Base-by-base conservation (phyloP, 768 basidiomycete species). In the Amanita subjunquillea region DNA sequence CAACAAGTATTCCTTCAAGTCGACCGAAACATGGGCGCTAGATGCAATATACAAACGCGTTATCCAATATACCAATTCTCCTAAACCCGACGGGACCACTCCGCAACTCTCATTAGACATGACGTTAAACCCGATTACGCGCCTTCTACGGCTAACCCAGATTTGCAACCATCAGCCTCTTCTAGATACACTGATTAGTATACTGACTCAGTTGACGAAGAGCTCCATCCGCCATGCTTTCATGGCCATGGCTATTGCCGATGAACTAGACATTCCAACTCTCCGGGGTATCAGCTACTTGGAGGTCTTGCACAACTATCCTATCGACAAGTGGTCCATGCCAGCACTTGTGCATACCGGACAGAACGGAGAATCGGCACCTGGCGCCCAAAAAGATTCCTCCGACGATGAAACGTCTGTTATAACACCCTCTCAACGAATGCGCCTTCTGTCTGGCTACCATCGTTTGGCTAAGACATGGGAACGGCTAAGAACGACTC, bases 1-100 rank as follows among this genome's bases (percentile, higher is more conserved):
- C 25, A 80, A 80, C 69, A 88, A 87, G 67, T 88, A 88, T 59
- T 74, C 78, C 22, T 87, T 87, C 76, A 84, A 79, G 63, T 77
- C 80, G 7, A 63, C 84, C 30, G 87, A 88, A 62, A 80, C 78
- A 1, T 88, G 86, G 86, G 77, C 83, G 1, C 71, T 88, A 17
- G 82, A 85, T 55, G 80, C 75, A n/a, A 81, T 88, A 44, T 80
- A 83, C 55, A 78, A 81, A 79, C 79, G 55, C 75, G 72, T 48
- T 78, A 77, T 58, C 73, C 75, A 25, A 72, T 29, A 43, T 9
- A 34, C 15, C 42, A 22, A 30, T 41, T 13, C 30, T 22, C 22
- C 40, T n/a, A 30, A 3, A n/a, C 13, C 50, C 9, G 32, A 34
- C 2, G 50, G 20, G 12, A 41, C 23, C 13, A 12, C 50, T 17